Percentiles rank a stretch among this genome's conserved stretches.
These are phyloP conservation scores for Backusella sp. DNA, from an alignment of 192 early-diverging fungal species.

Conservation along the genomic window DNA sequence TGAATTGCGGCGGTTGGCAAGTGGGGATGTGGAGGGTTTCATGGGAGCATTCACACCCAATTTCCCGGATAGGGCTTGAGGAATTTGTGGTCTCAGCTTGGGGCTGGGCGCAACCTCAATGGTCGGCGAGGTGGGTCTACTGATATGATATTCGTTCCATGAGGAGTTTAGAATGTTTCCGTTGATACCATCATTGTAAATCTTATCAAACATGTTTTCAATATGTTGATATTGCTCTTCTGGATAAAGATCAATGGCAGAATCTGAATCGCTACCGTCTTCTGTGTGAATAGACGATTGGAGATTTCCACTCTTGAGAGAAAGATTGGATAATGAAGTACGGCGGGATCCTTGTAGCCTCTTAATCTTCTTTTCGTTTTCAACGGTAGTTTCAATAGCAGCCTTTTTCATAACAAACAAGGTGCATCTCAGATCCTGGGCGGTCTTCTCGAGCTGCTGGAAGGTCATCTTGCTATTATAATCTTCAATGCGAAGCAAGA, in stretches of 20 bases:
- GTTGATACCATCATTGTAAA: slow-evolving; percentile 31
- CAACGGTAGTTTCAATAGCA: slow-evolving; percentile 44
- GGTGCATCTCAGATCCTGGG: slow-evolving; percentile 48
- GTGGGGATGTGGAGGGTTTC: slow-evolving; percentile 23
- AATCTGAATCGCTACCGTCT: slow-evolving; percentile 25
- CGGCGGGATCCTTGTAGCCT: slow-evolving; percentile 14
- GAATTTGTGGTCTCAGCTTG: neutral
- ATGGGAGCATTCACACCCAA: neutral
- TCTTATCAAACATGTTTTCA: slow-evolving; percentile 34
- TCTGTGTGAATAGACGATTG: neutral
- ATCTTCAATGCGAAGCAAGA: slow-evolving; percentile 46
- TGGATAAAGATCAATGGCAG: slow-evolving; percentile 22
- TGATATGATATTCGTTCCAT: neutral
- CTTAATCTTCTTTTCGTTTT: slow-evolving; percentile 31
- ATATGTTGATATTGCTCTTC: slow-evolving; percentile 15
- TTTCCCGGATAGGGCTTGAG: neutral
- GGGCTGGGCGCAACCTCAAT: slow-evolving; percentile 9
- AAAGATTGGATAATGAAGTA: neutral
- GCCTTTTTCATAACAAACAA: slow-evolving; percentile 56
- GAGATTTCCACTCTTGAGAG: neutral
- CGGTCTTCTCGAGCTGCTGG: slow-evolving; percentile 47
- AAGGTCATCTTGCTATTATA: slow-evolving; percentile 44
- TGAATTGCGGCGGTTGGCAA: slow-evolving; percentile 12
- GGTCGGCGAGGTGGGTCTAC: neutral
- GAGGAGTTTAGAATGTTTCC: slow-evolving; percentile 10